These are phyloP conservation scores for Komagataella kurtzmanii DNA, from an alignment of 805 yeast genomes.

Conservation along the genomic window DNA sequence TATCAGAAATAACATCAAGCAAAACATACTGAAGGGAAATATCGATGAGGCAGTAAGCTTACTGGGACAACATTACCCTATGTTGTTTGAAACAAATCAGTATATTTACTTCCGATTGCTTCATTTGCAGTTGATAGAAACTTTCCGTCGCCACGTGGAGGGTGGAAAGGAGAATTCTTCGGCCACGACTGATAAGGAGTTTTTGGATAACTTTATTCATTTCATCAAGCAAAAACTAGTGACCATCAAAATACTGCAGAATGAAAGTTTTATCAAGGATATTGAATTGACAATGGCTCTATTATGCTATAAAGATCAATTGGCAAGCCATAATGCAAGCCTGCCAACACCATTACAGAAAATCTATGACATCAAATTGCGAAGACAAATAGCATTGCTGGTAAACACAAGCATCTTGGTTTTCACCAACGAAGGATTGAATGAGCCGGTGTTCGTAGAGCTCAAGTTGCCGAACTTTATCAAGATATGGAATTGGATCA, in stretches of 20 bases:
- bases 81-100: constrained; percentile 47
- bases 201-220: constrained; percentile 36
- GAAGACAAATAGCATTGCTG: constrained; percentile 52
- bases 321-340: constrained; percentile 17
- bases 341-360: constrained; percentile 42
- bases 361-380: constrained; percentile 43
- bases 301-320: constrained; percentile 32
- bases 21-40: constrained; percentile 41
- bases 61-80: constrained; percentile 49
- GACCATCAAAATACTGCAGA: constrained; percentile 18
- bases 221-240: constrained; percentile 45
- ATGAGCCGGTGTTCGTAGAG: constrained; percentile 4
- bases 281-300: constrained; percentile 78
- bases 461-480: constrained; percentile 6
- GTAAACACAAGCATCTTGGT: constrained; percentile 57
- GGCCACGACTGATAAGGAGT: constrained; percentile 26
- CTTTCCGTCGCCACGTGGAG: constrained; percentile 45
- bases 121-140: constrained; percentile 65
- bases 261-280: constrained; percentile 48
- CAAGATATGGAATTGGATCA: constrained; percentile 15
- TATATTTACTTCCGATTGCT: constrained; percentile 60
- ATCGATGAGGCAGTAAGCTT: constrained; percentile 44
- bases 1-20: constrained; percentile 38
- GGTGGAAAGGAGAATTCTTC: constrained; percentile 10
- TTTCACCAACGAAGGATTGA: constrained; percentile 11